These are phyloP conservation scores for Tetrapyrgos nigripes DNA, from an alignment of 1,284 basidiomycete species.

Conservation along the genomic window DNA sequence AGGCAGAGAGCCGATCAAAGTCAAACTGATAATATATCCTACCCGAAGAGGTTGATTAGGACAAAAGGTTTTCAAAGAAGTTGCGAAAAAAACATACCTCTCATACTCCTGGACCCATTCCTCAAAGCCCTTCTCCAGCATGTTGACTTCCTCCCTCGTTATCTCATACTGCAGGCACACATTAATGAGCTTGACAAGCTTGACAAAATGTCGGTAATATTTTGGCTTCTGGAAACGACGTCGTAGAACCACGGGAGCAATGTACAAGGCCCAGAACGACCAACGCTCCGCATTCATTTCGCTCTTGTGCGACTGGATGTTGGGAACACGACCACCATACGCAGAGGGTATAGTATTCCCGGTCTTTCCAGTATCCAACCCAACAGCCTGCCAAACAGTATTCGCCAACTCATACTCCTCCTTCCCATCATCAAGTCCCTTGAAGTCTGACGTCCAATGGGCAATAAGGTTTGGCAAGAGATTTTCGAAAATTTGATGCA, in stretches of 20 bases:
- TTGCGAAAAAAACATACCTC: constrained; percentile 24
- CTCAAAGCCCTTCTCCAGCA: constrained; percentile 29
- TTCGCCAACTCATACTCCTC: constrained; percentile 28
- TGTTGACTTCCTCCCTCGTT: constrained; percentile 26
- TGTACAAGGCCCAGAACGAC: constrained; percentile 36
- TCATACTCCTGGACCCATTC: constrained; percentile 42
- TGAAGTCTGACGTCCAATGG: constrained; percentile 36
- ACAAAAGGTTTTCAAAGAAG: neutral
- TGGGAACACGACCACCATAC: constrained; percentile 35
- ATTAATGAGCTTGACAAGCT: constrained; percentile 34
- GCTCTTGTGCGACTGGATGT: constrained; percentile 27
- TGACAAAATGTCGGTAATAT: constrained; percentile 41
- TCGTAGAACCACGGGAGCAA: constrained; percentile 36
- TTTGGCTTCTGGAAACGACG: constrained; percentile 25
- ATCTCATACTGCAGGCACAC: constrained; percentile 38
- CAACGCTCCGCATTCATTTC: constrained; percentile 35
- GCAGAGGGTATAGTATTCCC: constrained; percentile 36
- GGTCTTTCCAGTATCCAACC: constrained; percentile 26
- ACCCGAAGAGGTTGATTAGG: neutral
- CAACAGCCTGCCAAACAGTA: constrained; percentile 37
- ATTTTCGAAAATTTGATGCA: constrained; percentile 44
- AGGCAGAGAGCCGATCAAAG: constrained; percentile 25
- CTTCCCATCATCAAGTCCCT: constrained; percentile 28
- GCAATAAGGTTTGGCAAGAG: constrained; percentile 32
- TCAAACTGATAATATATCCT: constrained; percentile 41